These are phyloP conservation scores for Candida mattraensis DNA, from an alignment of 805 yeast species.

Conservation along the genomic window DNA sequence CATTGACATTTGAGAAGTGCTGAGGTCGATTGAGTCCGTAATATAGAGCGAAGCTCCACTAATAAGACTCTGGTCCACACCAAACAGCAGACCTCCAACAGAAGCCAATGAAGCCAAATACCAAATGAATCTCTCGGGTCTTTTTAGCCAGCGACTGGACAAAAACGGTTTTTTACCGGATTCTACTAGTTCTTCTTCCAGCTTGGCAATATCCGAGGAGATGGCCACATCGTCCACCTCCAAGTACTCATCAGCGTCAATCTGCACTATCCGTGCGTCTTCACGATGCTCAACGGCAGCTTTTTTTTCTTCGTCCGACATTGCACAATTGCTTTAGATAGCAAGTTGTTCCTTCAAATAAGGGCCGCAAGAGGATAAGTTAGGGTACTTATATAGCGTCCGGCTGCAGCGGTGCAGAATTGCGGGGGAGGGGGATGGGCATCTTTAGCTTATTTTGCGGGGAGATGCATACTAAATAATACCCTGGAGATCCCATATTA, in stretches of 20 bases:
- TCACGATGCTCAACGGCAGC: slow-evolving; percentile 11
- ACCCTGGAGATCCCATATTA: too few species aligned
- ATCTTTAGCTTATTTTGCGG: too few species aligned
- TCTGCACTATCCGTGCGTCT: slow-evolving; percentile 7
- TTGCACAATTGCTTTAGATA: too few species aligned
- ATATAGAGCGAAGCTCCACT: slow-evolving; percentile 15
- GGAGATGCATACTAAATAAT: too few species aligned
- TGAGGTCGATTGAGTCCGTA: slow-evolving; percentile 7
- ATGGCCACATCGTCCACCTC: slow-evolving; percentile 12
- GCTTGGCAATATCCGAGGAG: slow-evolving; percentile 4
- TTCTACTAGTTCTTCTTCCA: slow-evolving; percentile 7
- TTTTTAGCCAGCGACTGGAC: slow-evolving; percentile 13
- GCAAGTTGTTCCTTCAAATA: too few species aligned
- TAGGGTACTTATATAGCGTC: too few species aligned
- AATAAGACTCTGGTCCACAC: slow-evolving; percentile 16
- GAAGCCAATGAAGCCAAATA: slow-evolving; percentile 15
- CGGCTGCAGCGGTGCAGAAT: too few species aligned
- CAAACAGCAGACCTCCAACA: slow-evolving; percentile 16
- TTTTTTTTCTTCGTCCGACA: slow-evolving; percentile 5
- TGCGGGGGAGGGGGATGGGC: too few species aligned
- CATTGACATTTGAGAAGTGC: slow-evolving; percentile 11
- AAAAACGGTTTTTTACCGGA: slow-evolving; percentile 12
- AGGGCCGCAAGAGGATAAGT: too few species aligned
- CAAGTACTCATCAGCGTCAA: slow-evolving; percentile 15
- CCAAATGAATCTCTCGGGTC: slow-evolving; percentile 13